These are phyloP conservation scores for Scenedesmus sp. DNA, from an alignment of 163 green algal species.

Conservation along the genomic window DNA sequence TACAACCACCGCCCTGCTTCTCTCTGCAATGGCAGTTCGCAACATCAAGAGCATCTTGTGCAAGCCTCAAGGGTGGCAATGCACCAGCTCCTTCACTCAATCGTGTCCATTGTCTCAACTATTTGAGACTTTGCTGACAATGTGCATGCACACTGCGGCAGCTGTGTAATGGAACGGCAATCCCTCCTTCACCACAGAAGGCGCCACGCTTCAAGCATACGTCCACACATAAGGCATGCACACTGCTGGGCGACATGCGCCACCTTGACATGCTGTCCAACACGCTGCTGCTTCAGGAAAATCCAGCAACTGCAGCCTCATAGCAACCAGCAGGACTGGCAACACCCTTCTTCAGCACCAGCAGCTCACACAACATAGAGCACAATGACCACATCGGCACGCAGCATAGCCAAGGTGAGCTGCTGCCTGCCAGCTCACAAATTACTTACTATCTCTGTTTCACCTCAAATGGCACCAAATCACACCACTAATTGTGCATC, in stretches of 20 bases:
- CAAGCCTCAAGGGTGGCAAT: not conserved
- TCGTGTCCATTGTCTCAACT: not conserved
- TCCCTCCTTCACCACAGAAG: not conserved
- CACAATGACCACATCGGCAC: too few species aligned
- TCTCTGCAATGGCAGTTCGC: not conserved
- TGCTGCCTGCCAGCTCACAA: too few species aligned
- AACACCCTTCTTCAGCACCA: too few species aligned
- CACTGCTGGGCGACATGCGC: not conserved
- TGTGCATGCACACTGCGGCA: too few species aligned
- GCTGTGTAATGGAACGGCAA: too few species aligned
- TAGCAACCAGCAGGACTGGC: not conserved
- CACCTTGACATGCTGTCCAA: not conserved
- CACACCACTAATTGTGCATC: not conserved
- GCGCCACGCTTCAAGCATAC: not conserved
- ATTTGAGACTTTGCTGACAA: too few species aligned
- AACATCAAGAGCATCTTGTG: not conserved
- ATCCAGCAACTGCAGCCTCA: too few species aligned
- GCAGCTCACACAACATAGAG: too few species aligned
- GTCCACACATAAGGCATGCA: not conserved
- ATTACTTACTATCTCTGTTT: too few species aligned
- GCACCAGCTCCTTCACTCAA: not conserved
- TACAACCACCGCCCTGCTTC: not conserved
- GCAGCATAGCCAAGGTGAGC: too few species aligned
- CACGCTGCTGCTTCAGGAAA: too few species aligned
- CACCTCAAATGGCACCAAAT: too few species aligned